Percentiles rank a stretch among this genome's conserved stretches.
These are phyloP conservation scores for Oenanthe sinensis DNA, from an alignment of 129 eudicot species.

Conservation along the genomic window DNA sequence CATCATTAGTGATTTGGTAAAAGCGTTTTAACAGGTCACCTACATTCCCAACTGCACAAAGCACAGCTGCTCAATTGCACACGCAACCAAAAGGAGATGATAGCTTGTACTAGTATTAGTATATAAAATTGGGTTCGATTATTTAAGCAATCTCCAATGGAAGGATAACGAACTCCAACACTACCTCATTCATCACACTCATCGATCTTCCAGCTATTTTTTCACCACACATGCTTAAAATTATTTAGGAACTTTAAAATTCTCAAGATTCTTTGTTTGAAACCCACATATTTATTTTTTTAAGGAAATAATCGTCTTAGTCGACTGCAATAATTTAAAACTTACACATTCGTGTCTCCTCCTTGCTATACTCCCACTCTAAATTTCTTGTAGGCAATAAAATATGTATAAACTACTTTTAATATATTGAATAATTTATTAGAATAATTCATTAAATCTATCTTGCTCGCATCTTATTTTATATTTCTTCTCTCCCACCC, in stretches of 20 bases:
- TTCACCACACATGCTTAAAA: neutral
- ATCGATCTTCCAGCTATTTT: neutral
- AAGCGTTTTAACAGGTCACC: conserved; percentile 5
- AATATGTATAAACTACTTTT: too few relatives aligned
- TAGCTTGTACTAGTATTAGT: neutral
- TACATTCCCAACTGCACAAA: conserved; percentile 26
- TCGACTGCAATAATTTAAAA: too few relatives aligned
- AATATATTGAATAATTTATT: too few relatives aligned
- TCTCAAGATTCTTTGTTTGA: neutral
- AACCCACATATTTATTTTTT: neutral
- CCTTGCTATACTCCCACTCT: too few relatives aligned
- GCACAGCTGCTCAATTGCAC: conserved; percentile 11
- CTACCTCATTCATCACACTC: neutral
- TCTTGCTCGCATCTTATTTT: too few relatives aligned
- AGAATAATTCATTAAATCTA: too few relatives aligned
- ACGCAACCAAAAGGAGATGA: conserved; percentile 10
- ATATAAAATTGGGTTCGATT: neutral
- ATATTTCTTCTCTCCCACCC: too few relatives aligned
- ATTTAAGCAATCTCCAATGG: neutral
- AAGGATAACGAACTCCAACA: neutral
- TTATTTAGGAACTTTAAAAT: neutral
- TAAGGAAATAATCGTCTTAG: too few relatives aligned
- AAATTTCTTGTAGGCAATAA: too few relatives aligned
- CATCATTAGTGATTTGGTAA: conserved; percentile 1
- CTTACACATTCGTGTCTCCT: too few relatives aligned